A percentile compares a stretch with the other conserved stretches of the same genome.
Conservation (phyloP, 75 land plant genomes). For the Selaginella moellendorffii region DNA sequence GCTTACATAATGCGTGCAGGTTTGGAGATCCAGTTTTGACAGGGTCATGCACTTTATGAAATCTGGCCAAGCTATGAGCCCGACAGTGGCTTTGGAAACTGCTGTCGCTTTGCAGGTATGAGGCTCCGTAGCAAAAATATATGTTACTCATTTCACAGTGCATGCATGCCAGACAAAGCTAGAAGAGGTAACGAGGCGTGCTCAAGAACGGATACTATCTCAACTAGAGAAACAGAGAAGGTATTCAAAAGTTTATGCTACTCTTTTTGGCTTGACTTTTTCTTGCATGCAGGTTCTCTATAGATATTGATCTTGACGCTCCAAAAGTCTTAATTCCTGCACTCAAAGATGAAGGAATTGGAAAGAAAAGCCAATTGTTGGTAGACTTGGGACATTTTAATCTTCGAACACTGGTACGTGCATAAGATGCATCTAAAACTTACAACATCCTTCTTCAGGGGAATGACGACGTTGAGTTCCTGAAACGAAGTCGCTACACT, state of each 20-base stretch:
- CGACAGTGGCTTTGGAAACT: slow-evolving; percentile 77
- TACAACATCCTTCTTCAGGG: background rate
- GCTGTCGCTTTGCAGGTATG: slow-evolving; percentile 94
- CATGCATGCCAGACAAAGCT: slow-evolving; percentile 46
- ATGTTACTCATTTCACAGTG: background rate
- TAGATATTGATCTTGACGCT: slow-evolving; percentile 92
- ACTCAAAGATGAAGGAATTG: slow-evolving; percentile 13
- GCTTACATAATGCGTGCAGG: slow-evolving; percentile 23
- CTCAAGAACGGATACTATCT: slow-evolving; percentile 78
- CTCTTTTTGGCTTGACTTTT: background rate
- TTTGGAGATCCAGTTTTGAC: slow-evolving; percentile 72
- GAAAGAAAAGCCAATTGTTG: slow-evolving; percentile 43
- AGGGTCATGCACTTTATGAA: slow-evolving; percentile 59
- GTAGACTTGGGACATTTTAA: slow-evolving; percentile 97
- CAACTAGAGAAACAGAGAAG: slow-evolving; percentile 85
- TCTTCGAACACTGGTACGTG: slow-evolving; percentile 39
- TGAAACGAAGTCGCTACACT: slow-evolving; percentile 52
- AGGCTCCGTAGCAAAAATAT: background rate
- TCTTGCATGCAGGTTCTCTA: slow-evolving; percentile 69
- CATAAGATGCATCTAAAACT: background rate
- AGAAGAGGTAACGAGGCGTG: slow-evolving; percentile 80
- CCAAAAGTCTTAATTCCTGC: slow-evolving; percentile 80
- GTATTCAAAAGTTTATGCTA: slow-evolving; percentile 11
- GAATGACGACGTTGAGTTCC: slow-evolving; percentile 32
- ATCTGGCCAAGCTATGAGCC: slow-evolving; percentile 81